Conservation (phyloP, 2,329 filamentous ascomycete genomes). For the Phaeophleospora eucalypticola region DNA sequence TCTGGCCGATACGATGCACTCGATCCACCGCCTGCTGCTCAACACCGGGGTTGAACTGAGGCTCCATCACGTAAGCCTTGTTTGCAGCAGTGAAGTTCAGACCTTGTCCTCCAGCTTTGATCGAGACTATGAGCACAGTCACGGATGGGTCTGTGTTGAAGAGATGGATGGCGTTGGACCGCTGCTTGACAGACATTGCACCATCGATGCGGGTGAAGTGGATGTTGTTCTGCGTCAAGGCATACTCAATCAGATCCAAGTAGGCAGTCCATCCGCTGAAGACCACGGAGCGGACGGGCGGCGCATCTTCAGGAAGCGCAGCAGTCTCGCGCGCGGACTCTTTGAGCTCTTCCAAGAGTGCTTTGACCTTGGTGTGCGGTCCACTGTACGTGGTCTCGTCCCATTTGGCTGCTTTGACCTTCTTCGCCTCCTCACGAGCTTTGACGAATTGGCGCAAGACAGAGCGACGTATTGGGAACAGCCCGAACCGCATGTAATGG, state of each 20-base stretch:
- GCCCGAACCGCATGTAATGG: conserved; percentile 57
- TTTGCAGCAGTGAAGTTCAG: conserved; percentile 85
- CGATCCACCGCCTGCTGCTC: conserved; percentile 94
- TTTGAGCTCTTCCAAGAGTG: conserved; percentile 70
- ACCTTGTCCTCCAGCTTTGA: conserved; percentile 85
- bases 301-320: conserved; percentile 55
- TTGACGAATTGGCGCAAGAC: conserved; percentile 48
- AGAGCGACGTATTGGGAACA: conserved; percentile 64
- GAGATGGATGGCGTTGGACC: conserved; percentile 68
- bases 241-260: conserved; percentile 84
- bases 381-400: conserved; percentile 67
- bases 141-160: conserved; percentile 71
- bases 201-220: conserved; percentile 80
- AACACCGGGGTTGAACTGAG: conserved; percentile 92
- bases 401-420: conserved; percentile 49
- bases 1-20: conserved; percentile 87
- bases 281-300: conserved; percentile 76
- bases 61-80: conserved; percentile 94
- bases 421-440: conserved; percentile 49
- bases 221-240: conserved; percentile 65
- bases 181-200: conserved; percentile 72
- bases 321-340: conserved; percentile 60
- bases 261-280: conserved; percentile 97
- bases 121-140: conserved; percentile 82
- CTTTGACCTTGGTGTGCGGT: conserved; percentile 87